Conservation (phyloP, 257 asterid genomes). For the Solanum arcanum region DNA sequence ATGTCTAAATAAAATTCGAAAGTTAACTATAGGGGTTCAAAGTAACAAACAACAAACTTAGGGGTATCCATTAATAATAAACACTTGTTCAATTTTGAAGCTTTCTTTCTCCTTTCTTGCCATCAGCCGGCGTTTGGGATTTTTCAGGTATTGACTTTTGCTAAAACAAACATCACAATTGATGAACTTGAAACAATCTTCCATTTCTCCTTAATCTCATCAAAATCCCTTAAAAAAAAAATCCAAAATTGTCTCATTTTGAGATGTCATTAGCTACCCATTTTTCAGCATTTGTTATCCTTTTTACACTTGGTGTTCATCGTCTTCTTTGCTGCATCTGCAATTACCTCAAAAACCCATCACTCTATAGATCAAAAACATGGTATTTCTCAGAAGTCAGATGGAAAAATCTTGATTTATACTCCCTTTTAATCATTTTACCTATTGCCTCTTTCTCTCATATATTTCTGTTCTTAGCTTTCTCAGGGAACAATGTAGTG, state of each 20-base stretch:
- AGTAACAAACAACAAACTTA: neutral
- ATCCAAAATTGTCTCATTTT: neutral
- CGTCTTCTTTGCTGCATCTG: slow-evolving; percentile 48
- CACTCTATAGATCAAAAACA: slow-evolving; percentile 46
- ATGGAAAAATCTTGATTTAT: slow-evolving; percentile 68
- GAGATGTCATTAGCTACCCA: slow-evolving; percentile 53
- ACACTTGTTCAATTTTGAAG: neutral
- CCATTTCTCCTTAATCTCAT: neutral
- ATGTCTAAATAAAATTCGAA: neutral
- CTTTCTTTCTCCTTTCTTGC: neutral
- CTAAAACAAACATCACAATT: neutral
- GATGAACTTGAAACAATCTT: neutral
- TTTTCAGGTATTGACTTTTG: neutral
- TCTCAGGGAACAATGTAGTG: slow-evolving; percentile 36
- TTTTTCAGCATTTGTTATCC: slow-evolving; percentile 59
- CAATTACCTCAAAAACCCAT: slow-evolving; percentile 58
- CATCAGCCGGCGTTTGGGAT: neutral
- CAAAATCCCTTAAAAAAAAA: neutral
- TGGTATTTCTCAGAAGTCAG: slow-evolving; percentile 73
- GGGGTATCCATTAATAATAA: neutral
- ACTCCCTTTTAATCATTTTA: slow-evolving; percentile 42
- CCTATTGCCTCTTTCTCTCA: slow-evolving; percentile 57
- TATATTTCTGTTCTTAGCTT: slow-evolving; percentile 37
- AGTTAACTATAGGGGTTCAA: neutral
- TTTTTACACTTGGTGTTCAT: slow-evolving; percentile 54